Percentiles rank a stretch among this genome's conserved stretches.
phyloP scores from a whole-genome alignment of 2,329 filamentous ascomycete genomes.

The Periconia sp. region DNA sequence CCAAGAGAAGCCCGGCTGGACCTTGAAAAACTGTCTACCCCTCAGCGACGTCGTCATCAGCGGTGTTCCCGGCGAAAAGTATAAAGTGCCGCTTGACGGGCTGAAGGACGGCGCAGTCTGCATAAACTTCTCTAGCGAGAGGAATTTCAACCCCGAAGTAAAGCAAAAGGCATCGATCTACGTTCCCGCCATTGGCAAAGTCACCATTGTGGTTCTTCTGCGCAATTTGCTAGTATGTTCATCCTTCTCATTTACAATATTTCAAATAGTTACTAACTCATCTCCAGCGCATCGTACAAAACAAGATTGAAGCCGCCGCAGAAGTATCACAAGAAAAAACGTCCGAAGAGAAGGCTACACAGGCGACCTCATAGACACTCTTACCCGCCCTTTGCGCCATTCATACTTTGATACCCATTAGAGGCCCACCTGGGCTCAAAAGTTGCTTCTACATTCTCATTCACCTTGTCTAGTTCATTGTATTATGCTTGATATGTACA shows the following conservation, averaged over 20 bases:
- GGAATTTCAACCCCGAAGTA: constrained; percentile 89
- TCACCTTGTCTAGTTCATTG: no score
- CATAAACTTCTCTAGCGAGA: constrained; percentile 96
- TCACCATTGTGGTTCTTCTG: constrained; percentile 90
- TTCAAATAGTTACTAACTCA: constrained; percentile 19
- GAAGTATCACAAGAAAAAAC: constrained; percentile 25
- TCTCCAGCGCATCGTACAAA: constrained; percentile 52
- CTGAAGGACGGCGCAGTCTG: constrained; percentile 93
- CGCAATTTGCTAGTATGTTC: constrained; percentile 82
- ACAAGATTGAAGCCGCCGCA: constrained; percentile 44
- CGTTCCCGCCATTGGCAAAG: constrained; percentile 95
- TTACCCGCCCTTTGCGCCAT: not conserved
- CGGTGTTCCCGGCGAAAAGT: constrained; percentile 85
- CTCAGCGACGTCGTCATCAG: constrained; percentile 94
- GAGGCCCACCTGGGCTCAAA: no score
- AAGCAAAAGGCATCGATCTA: constrained; percentile 98
- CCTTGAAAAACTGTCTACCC: constrained; percentile 79
- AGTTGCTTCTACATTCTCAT: no score
- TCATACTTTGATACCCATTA: constrained; percentile 33
- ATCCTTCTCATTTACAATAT: not conserved
- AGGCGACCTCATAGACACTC: constrained; percentile 1
- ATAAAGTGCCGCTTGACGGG: constrained; percentile 85
- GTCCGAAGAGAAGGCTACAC: constrained; percentile 23
- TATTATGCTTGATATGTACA: no score
- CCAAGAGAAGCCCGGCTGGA: constrained; percentile 79